Conservation (phyloP, 129 eudicot species). For the Pseudognaphalium luteoalbum region DNA sequence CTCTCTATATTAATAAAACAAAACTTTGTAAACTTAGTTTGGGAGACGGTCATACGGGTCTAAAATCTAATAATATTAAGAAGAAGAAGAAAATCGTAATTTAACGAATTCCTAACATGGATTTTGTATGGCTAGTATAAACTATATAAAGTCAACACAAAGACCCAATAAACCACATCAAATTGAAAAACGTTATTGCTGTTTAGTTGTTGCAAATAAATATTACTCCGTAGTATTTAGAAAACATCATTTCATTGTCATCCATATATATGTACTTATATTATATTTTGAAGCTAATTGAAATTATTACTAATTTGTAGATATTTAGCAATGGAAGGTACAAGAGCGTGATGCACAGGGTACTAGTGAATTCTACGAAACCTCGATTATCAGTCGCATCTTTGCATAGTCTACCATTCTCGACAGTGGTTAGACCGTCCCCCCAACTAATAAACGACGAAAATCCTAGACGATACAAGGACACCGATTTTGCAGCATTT, state of each 20-base stretch:
- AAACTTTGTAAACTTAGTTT: too few species aligned
- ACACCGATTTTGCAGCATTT: conserved; percentile 54
- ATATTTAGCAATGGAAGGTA: conserved; percentile 81
- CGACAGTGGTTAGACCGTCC: conserved; percentile 44
- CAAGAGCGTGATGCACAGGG: conserved; percentile 81
- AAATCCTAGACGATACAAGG: conserved; percentile 63
- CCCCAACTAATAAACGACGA: conserved; percentile 40
- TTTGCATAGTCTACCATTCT: conserved; percentile 61
- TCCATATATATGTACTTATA: neutral
- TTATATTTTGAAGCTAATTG: neutral
- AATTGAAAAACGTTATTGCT: too few species aligned
- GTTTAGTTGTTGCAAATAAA: too few species aligned
- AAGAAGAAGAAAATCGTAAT: too few species aligned
- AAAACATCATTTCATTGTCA: neutral
- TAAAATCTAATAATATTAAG: too few species aligned
- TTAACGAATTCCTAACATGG: too few species aligned
- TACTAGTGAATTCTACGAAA: conserved; percentile 48
- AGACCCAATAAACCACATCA: too few species aligned
- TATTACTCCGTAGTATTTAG: too few species aligned
- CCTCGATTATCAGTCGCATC: conserved; percentile 67
- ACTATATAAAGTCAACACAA: too few species aligned
- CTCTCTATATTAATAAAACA: too few species aligned
- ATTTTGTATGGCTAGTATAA: too few species aligned
- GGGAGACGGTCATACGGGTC: too few species aligned
- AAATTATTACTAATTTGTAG: conserved; percentile 29